Evolutionary conservation across 495 filamentous ascomycete genomes (phyloP), one percentile per base, ranked within the genome.

Genomic region (Talaromyces borbonicus): DNA sequence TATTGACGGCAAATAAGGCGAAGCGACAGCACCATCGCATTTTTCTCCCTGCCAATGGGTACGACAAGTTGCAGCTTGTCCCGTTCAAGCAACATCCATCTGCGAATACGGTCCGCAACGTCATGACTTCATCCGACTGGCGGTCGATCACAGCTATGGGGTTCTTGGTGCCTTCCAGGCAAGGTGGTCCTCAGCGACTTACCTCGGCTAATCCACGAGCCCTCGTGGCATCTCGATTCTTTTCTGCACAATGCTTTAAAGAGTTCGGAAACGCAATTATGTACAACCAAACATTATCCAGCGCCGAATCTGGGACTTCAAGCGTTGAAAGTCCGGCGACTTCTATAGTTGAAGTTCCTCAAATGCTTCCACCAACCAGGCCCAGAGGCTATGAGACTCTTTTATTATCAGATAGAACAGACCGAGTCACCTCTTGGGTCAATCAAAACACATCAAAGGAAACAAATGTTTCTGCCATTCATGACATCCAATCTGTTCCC

Each of bases 371-470:
- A 30, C n/a, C n/a, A n/a, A n/a, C n/a, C n/a, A n/a, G n/a, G n/a
- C n/a, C n/a, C n/a, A 30, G 27, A 30, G 27, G 27, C 6, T 7
- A 12, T 30, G 6, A 7, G 6, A 7, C 27, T 6, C 27, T 30
- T 12, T 7, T 12, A 24, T 11, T 44, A 1, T 36, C 49, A 0
- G 58, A 56, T 38, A 61, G 57, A 20, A 54, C 52, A 2, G 56
- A 52, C 8, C 54, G 50, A 32, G 56, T 61, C 3, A 56, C 54
- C 8, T 7, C 48, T 24, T 61, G 58, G 58, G 55, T 60, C 8
- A 43, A 32, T 24, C 52, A 59, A 12, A 45, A 51, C 6, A 41
- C 43, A 27, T 50, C 48, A 14, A 41, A 47, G 8, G 49, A 43
- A 14, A 14, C 44, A 8, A 29, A 25, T 14, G 22, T 25, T 15